phyloP scores from a whole-genome alignment of 129 eudicot species.

The Saposhnikovia divaricata region DNA sequence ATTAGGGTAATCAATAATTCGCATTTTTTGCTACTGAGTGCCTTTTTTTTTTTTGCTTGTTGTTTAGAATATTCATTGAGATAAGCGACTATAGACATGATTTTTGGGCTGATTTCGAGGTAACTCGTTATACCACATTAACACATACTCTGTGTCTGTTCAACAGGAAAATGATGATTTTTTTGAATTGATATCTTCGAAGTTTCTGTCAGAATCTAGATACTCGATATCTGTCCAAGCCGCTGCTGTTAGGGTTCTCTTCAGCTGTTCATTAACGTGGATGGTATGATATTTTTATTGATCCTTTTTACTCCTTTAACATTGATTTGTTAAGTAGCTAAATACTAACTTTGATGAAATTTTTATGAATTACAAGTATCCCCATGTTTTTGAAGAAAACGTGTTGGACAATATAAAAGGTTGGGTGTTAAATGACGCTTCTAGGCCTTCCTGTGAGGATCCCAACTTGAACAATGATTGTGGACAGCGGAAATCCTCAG shows the following conservation, averaged over 20 bases:
- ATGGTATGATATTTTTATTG: conserved; percentile 28
- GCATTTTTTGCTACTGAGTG: background rate
- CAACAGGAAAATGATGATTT: conserved; percentile 93
- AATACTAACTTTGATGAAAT: conserved; percentile 7
- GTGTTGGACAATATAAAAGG: conserved; percentile 66
- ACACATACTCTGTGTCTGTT: background rate
- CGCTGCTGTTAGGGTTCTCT: conserved; percentile 75
- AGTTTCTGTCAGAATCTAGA: conserved; percentile 66
- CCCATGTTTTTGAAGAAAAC: conserved; percentile 81
- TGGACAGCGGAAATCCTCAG: conserved; percentile 42
- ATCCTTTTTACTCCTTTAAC: background rate
- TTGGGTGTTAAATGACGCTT: conserved; percentile 75
- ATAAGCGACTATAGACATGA: background rate
- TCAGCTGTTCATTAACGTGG: conserved; percentile 83
- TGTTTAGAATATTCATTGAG: background rate
- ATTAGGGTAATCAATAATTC: conserved; percentile 36
- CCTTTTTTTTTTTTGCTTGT: background rate
- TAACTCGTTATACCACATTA: background rate
- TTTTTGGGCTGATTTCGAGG: background rate
- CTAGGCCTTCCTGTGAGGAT: conserved; percentile 44
- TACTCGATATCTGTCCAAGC: conserved; percentile 67
- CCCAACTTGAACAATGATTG: conserved; percentile 44
- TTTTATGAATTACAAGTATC: conserved; percentile 52
- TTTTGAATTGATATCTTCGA: conserved; percentile 85
- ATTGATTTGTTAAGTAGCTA: background rate